Percentiles rank a stretch among this genome's conserved stretches.
phyloP scores from a whole-genome alignment of 768 basidiomycete species.

The Hygrocybe coccinea region DNA sequence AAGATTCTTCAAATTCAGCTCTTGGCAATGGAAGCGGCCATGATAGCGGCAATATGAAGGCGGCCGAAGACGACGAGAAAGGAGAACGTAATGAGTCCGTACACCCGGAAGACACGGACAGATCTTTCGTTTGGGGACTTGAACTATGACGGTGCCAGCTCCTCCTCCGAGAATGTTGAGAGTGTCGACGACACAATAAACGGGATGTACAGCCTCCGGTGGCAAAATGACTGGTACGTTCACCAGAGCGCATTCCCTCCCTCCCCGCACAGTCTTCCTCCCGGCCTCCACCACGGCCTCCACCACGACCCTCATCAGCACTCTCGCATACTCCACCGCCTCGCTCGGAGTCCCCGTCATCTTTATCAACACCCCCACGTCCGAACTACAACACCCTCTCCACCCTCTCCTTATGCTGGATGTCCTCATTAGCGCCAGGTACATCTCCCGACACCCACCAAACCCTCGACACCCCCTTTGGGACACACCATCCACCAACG shows the following conservation, averaged over 20 bases:
- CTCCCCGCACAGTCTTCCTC: not conserved
- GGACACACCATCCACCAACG: constrained; percentile 10
- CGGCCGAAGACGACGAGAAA: not conserved
- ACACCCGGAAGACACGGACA: no score
- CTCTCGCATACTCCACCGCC: not conserved
- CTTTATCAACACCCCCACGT: not conserved
- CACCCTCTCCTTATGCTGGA: constrained; percentile 43
- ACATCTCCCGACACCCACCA: constrained; percentile 1
- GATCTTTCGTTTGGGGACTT: no score
- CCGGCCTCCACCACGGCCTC: not conserved
- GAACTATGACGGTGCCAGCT: no score
- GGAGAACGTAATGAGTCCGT: no score
- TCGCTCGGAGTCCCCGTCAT: not conserved
- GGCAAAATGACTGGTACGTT: no score
- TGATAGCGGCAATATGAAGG: not conserved
- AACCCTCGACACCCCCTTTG: constrained; percentile 18
- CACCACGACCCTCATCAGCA: not conserved
- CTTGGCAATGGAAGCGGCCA: not conserved
- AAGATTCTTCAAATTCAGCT: constrained; percentile 8
- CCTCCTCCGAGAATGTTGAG: no score
- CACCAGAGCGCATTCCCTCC: not conserved
- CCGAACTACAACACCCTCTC: constrained; percentile 2
- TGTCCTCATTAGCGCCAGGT: constrained; percentile 32
- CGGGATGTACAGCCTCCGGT: no score
- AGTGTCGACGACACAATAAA: no score